Evolutionary conservation across 139 green algal species (phyloP), one percentile per base, ranked within the genome.

Genomic region (Chlamydomonas urium): DNA sequence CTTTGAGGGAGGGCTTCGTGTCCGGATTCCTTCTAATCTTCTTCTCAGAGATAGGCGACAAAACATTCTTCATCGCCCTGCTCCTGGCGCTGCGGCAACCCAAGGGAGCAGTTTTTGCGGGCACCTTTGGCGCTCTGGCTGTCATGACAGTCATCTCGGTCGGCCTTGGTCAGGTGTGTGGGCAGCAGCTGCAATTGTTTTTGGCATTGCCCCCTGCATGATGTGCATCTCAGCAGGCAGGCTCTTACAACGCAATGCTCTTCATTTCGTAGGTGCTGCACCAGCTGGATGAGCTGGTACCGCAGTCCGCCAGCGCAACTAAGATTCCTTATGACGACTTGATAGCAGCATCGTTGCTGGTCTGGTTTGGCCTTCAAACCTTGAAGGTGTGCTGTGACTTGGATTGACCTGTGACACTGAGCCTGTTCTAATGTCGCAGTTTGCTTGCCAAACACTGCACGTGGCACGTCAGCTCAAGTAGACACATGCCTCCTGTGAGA

Each of bases 1-100:
- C 87, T 3, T 62, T 92, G 23, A 63, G 80, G 4, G 91, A 94
- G 79, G 92, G 92, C 32, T 83, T 93, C 33, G 83, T 97, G 3
- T 90, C 89, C 21, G 90, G 88, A 1, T 94, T 98, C 62, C 81
- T 98, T 28, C 88, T 98, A 0, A 98, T 98, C 47, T 88, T 98
- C 63, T 97, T 98, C 78, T 93, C 84, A 6, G 95, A 99, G 78
- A 91, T 99, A 2, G 95, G 95, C 31, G 95, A 99, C 82, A 99
- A 99, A 63, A 99, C 95, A 0, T 99, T 99, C 82, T 99, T 99
- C 82, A 97, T 99, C 37, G 95, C 95, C 1, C 65, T 97, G 63
- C 83, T 97, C 48, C 81, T 97, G 47, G 89, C 93, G 0, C 69
- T 95, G 45, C 84, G 89, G 66, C 76, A 89, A 42, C 69, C 82